Evolutionary conservation across 345 rosid species (phyloP).

Genomic region (Crucihimalaya himalaica): DNA sequence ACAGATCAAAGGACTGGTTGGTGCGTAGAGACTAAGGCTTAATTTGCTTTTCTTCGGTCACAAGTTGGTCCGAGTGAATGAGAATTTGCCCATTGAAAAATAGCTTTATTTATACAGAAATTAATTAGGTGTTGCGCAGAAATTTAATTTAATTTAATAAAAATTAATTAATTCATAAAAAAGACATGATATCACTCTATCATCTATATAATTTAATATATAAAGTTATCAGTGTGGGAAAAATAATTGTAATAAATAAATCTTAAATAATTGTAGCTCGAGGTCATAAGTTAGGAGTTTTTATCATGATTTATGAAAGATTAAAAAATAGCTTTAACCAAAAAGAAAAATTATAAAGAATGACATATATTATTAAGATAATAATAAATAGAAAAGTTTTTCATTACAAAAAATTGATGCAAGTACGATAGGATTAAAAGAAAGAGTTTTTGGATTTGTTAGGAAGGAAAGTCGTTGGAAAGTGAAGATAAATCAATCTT

Average conservation of each 20-base stretch:
- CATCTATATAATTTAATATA: background rate
- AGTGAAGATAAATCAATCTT: constrained; percentile 33
- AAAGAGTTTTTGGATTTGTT: constrained; percentile 20
- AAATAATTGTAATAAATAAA: background rate
- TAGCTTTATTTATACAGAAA: constrained; percentile 21
- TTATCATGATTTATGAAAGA: background rate
- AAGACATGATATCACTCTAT: background rate
- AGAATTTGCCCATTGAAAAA: constrained; percentile 3
- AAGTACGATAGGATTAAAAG: background rate
- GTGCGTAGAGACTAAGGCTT: constrained; percentile 16
- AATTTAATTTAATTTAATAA: background rate
- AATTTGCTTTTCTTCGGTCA: constrained; percentile 33
- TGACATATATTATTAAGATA: background rate
- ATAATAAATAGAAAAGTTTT: no score
- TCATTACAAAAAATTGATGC: background rate
- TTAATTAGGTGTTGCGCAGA: background rate
- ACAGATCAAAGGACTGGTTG: constrained; percentile 18
- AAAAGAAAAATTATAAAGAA: background rate
- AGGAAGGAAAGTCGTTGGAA: constrained; percentile 48
- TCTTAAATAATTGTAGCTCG: background rate
- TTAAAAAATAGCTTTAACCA: background rate
- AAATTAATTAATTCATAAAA: background rate
- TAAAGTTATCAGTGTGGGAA: background rate
- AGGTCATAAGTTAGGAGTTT: background rate
- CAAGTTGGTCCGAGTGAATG: constrained; percentile 43